These are phyloP conservation scores for Pleodorina starrii DNA, from an alignment of 139 green algal genomes.

Conservation along the genomic window DNA sequence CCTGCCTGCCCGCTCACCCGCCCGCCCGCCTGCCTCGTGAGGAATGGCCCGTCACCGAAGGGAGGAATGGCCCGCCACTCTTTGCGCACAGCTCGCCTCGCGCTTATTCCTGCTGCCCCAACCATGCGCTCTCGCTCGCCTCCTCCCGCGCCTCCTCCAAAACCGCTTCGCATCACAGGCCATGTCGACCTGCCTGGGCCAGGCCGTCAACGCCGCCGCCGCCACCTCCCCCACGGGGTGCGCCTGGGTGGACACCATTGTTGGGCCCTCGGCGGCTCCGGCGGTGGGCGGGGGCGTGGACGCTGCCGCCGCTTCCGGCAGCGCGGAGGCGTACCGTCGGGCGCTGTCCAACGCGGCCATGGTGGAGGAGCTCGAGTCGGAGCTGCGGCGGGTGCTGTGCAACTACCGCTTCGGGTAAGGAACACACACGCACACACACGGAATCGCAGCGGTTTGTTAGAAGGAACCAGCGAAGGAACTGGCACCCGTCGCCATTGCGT, in stretches of 20 bases:
- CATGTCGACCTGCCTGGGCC: not conserved
- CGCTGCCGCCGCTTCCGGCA: not conserved
- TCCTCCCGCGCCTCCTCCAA: not conserved
- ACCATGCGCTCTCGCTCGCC: not conserved
- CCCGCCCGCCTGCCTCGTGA: too few species aligned
- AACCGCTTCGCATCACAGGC: too few species aligned
- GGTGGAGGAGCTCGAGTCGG: slow-evolving; percentile 43
- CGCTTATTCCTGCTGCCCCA: not conserved
- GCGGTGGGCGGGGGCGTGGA: not conserved
- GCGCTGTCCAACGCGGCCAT: slow-evolving; percentile 31
- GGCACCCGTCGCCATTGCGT: too few species aligned
- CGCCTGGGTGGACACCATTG: slow-evolving; percentile 25
- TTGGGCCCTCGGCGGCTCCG: not conserved
- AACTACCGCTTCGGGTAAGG: slow-evolving; percentile 39
- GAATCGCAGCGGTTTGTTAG: too few species aligned
- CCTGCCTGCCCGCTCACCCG: too few species aligned
- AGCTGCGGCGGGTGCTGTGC: slow-evolving; percentile 43
- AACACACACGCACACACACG: too few species aligned
- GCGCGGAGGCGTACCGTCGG: slow-evolving; percentile 37
- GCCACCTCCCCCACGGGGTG: slow-evolving; percentile 17
- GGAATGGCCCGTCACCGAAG: too few species aligned
- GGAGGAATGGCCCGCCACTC: too few species aligned
- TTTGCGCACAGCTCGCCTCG: too few species aligned
- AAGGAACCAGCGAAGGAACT: too few species aligned
- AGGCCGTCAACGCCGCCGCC: not conserved